Evolutionary conservation across 179 eudicot species (phyloP).

Genomic region (Nepenthes alata): DNA sequence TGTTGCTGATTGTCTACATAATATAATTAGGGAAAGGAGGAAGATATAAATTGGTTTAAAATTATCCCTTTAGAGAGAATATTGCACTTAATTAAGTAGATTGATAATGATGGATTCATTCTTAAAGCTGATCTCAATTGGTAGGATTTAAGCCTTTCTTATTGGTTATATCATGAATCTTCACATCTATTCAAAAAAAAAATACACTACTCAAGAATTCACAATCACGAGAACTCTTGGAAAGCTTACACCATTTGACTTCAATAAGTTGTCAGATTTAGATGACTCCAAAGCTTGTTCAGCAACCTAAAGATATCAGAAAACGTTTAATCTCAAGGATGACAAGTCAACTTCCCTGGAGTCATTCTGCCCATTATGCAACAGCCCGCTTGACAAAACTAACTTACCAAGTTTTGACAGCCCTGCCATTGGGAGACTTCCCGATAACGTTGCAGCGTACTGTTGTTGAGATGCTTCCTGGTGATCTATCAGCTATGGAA

Average conservation of each 20-base stretch:
- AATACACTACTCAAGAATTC: slow-evolving; percentile 89
- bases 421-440: slow-evolving; percentile 14
- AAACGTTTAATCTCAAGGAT: slow-evolving; percentile 57
- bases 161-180: background rate
- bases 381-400: slow-evolving; percentile 55
- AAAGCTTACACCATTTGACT: slow-evolving; percentile 82
- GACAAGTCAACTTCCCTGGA: slow-evolving; percentile 57
- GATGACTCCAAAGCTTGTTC: slow-evolving; percentile 36
- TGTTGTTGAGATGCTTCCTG: no score
- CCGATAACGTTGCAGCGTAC: slow-evolving; percentile 13
- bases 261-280: slow-evolving; percentile 57
- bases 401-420: slow-evolving; percentile 12
- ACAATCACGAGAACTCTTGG: slow-evolving; percentile 91
- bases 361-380: slow-evolving; percentile 68
- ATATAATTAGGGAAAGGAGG: no score
- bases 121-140: no score
- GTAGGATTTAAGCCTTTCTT: background rate
- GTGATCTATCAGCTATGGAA: slow-evolving; percentile 47
- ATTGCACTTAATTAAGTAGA: no score
- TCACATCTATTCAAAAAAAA: slow-evolving; percentile 42
- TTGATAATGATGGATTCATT: no score
- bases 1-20: no score
- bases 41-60: no score
- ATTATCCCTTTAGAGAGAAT: no score
- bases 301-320: slow-evolving; percentile 67